Conservation (phyloP, 202 grass and related monocot genomes). For the Setaria italica region DNA sequence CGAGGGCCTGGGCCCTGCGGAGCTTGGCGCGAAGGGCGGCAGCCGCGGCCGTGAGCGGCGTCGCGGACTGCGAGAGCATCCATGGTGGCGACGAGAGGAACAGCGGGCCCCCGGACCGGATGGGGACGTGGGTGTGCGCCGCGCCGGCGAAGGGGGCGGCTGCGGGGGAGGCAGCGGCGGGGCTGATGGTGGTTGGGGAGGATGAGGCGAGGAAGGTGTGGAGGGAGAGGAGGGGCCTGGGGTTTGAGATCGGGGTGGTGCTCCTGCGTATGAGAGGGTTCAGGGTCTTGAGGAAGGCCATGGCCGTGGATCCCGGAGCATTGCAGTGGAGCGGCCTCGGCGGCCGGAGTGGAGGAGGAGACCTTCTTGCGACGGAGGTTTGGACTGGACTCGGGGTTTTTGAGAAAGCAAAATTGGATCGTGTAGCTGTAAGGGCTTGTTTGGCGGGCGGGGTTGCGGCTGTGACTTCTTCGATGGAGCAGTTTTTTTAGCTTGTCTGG, state of each 20-base stretch:
- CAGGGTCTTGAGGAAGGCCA: slow-evolving; percentile 80
- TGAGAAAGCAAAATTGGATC: neutral
- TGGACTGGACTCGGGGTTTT: neutral
- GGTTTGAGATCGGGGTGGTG: slow-evolving; percentile 26
- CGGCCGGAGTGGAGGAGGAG: slow-evolving; percentile 12
- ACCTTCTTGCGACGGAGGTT: slow-evolving; percentile 39
- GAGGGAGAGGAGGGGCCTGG: slow-evolving; percentile 39
- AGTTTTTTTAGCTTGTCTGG: too few species aligned
- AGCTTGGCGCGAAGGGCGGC: slow-evolving; percentile 54
- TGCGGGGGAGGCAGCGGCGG: neutral
- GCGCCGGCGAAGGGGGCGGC: slow-evolving; percentile 11
- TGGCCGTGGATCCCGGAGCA: slow-evolving; percentile 42
- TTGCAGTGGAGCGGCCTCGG: slow-evolving; percentile 12
- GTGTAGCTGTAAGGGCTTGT: neutral
- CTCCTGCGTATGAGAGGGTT: slow-evolving; percentile 65
- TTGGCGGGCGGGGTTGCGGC: too few species aligned
- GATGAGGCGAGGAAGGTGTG: slow-evolving; percentile 35
- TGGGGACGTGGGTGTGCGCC: slow-evolving; percentile 21
- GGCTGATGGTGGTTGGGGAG: slow-evolving; percentile 9
- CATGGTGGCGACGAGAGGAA: slow-evolving; percentile 74
- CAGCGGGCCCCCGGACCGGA: slow-evolving; percentile 48
- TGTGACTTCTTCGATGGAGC: too few species aligned
- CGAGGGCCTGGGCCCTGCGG: slow-evolving; percentile 54
- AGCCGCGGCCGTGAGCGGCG: slow-evolving; percentile 60
- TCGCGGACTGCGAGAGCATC: slow-evolving; percentile 69